Evolutionary conservation across 768 basidiomycete species (phyloP).

Genomic region (Sarcodon sp.): DNA sequence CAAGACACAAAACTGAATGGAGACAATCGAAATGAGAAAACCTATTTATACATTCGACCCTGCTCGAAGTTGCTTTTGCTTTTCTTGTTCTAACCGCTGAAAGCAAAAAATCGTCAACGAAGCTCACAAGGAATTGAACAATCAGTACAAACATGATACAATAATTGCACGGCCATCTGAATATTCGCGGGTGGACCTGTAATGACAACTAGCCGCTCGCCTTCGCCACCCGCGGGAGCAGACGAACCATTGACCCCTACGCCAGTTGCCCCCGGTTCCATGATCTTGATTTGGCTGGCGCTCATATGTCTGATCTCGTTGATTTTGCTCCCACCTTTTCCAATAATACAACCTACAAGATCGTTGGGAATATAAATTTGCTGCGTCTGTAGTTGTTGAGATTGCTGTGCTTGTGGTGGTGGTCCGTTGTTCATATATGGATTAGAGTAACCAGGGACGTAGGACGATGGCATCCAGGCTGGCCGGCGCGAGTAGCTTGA

Average conservation of each 20-base stretch:
- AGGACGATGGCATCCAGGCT: constrained; percentile 39
- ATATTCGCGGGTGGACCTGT: constrained; percentile 93
- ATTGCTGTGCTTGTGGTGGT: constrained; percentile 38
- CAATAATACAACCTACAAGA: constrained; percentile 94
- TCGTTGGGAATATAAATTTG: constrained; percentile 98
- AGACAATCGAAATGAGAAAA: not conserved
- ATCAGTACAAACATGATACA: constrained; percentile 59
- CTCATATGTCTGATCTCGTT: constrained; percentile 97
- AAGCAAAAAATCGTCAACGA: not conserved
- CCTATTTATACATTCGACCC: constrained; percentile 8
- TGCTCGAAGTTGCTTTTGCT: constrained; percentile 63
- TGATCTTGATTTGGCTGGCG: constrained; percentile 94
- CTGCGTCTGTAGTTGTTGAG: constrained; percentile 81
- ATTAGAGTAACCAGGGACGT: constrained; percentile 50
- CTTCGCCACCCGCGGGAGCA: constrained; percentile 65
- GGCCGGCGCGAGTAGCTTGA: constrained; percentile 41
- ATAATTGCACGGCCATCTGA: constrained; percentile 87
- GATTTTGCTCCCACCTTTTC: constrained; percentile 96
- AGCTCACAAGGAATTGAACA: not conserved
- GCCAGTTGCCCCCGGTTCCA: constrained; percentile 84
- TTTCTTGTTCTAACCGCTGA: constrained; percentile 80
- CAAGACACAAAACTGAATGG: constrained; percentile 1
- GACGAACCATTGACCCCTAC: constrained; percentile 59
- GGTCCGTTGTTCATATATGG: constrained; percentile 13
- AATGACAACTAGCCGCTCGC: constrained; percentile 90